phyloP scores from a whole-genome alignment of 2,329 filamentous ascomycete species.

The Thielaviopsis euricoi region DNA sequence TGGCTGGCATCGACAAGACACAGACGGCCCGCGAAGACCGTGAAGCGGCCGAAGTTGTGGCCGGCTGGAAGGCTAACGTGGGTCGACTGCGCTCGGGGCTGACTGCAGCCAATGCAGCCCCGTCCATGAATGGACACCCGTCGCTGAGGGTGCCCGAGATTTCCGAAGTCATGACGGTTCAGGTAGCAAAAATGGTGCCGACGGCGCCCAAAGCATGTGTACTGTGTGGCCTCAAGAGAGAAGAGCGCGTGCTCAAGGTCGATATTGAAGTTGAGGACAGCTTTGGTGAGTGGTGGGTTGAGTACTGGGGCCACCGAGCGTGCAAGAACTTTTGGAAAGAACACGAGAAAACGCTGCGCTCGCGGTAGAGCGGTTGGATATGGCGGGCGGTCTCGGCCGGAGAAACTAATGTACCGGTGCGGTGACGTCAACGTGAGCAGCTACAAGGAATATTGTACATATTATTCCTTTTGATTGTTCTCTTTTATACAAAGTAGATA shows the following conservation, averaged over 20 bases:
- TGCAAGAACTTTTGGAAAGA: slow-evolving; percentile 78
- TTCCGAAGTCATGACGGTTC: slow-evolving; percentile 49
- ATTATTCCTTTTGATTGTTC: neutral
- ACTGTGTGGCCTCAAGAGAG: slow-evolving; percentile 73
- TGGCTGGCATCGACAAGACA: slow-evolving; percentile 67
- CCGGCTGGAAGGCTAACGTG: slow-evolving; percentile 58
- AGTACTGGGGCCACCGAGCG: slow-evolving; percentile 66
- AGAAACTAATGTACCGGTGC: no score
- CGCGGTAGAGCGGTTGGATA: slow-evolving; percentile 34
- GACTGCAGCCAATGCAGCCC: slow-evolving; percentile 46
- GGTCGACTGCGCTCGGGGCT: slow-evolving; percentile 59
- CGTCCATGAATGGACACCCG: slow-evolving; percentile 22
- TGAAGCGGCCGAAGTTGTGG: slow-evolving; percentile 62
- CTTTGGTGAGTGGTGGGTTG: slow-evolving; percentile 94
- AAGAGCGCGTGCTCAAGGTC: slow-evolving; percentile 63
- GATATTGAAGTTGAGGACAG: slow-evolving; percentile 70
- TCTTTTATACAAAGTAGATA: neutral
- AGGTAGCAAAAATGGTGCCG: slow-evolving; percentile 54
- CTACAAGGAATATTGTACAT: neutral
- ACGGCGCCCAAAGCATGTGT: slow-evolving; percentile 62
- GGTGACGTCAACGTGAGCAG: no score
- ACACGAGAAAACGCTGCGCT: slow-evolving; percentile 53
- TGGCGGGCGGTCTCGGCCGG: neutral
- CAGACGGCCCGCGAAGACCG: slow-evolving; percentile 73
- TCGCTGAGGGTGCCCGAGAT: slow-evolving; percentile 51